phyloP scores from a whole-genome alignment of 768 basidiomycete genomes.

The Hericium erinaceus region DNA sequence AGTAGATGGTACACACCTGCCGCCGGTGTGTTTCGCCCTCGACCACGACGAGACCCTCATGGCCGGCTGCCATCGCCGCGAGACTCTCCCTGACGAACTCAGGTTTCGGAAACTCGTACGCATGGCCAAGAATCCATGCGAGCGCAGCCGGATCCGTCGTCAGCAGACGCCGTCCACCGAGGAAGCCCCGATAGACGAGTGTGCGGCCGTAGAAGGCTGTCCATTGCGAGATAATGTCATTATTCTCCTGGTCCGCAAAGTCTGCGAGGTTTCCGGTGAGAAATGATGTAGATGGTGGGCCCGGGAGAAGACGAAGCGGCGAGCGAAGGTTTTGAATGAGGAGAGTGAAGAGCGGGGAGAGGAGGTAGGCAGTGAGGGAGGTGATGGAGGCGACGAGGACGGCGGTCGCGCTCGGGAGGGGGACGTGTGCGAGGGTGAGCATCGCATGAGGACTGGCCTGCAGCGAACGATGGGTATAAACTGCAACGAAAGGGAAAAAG shows the following conservation, averaged over 20 bases:
- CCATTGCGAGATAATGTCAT: constrained; percentile 37
- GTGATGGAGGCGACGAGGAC: constrained; percentile 4
- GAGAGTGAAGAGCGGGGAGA: constrained; percentile 30
- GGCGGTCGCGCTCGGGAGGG: constrained; percentile 1
- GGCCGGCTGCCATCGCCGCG: constrained; percentile 41
- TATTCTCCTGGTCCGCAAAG: constrained; percentile 54
- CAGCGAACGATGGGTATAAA: background rate
- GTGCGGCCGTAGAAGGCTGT: constrained; percentile 35
- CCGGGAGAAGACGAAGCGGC: constrained; percentile 36
- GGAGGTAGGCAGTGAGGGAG: constrained; percentile 17
- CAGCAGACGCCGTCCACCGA: constrained; percentile 43
- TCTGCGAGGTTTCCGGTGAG: constrained; percentile 44
- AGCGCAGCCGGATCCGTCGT: constrained; percentile 52
- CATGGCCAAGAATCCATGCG: constrained; percentile 44
- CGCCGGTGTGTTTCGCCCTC: constrained; percentile 49
- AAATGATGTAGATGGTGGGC: constrained; percentile 37
- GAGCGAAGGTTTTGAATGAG: constrained; percentile 37
- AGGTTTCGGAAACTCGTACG: constrained; percentile 55
- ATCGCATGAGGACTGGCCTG: background rate
- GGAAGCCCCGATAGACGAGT: constrained; percentile 44
- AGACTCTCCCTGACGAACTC: constrained; percentile 44
- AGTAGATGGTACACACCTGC: constrained; percentile 29
- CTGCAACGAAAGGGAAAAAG: background rate
- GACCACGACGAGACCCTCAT: constrained; percentile 39
- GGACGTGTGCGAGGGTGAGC: background rate